Conservation (phyloP, 305 asterid genomes). For the Striga hermonthica region DNA sequence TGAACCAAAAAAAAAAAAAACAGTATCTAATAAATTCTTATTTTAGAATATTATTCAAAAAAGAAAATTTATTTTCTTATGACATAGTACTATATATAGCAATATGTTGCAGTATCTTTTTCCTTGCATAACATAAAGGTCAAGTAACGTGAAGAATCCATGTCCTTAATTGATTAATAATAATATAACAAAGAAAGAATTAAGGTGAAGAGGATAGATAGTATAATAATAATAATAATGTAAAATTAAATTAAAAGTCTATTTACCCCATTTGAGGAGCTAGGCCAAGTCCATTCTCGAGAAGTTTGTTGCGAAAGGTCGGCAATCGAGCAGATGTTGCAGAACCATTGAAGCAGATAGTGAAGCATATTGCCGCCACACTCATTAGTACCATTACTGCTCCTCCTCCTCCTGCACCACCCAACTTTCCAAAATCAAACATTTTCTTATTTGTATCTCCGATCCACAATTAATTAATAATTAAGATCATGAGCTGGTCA, state of each 20-base stretch:
- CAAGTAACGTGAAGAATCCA: too few species aligned
- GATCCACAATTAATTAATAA: too few species aligned
- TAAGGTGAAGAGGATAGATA: too few species aligned
- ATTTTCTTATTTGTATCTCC: neutral
- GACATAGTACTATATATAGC: too few species aligned
- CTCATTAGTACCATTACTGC: neutral
- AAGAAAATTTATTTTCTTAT: neutral
- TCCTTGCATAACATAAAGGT: too few species aligned
- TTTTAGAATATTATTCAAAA: neutral
- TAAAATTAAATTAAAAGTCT: neutral
- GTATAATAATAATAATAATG: too few species aligned
- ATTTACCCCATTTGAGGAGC: constrained; percentile 83
- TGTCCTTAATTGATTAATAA: too few species aligned
- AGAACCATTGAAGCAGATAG: constrained; percentile 29
- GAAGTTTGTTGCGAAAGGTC: constrained; percentile 32
- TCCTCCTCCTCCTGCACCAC: neutral
- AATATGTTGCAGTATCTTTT: too few species aligned
- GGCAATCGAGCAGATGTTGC: constrained; percentile 16
- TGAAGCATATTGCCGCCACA: constrained; percentile 8
- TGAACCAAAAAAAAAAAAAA: neutral
- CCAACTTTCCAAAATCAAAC: constrained; percentile 4
- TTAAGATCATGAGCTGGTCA: too few species aligned
- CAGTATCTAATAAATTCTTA: neutral
- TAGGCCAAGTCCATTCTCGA: constrained; percentile 58
- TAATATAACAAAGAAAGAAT: too few species aligned